Evolutionary conservation across 1,284 basidiomycete genomes (phyloP), one percentile per base, ranked within the genome.

Genomic region (Malassezia japonica): DNA sequence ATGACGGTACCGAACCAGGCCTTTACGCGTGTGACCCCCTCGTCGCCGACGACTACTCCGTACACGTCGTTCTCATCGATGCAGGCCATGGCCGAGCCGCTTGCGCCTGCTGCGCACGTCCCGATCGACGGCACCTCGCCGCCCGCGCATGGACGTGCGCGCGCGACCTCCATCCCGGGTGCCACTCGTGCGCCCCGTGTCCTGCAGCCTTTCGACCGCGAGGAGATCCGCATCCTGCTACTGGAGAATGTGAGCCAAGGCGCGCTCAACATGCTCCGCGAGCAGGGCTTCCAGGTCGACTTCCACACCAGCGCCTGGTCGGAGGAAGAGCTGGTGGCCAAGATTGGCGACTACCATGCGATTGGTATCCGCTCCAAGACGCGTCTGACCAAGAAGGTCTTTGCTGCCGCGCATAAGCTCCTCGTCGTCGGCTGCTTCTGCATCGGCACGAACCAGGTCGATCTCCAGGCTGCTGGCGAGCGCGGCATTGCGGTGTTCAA

Each of bases 371-470:
- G 92, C 47, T 87, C 85, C 78, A 98, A 98, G 77, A 98, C 94
- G 50, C 94, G 87, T 76, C 86, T 98, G 62, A 96, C 92, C 1
- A 81, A 84, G 50, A 82, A 82, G 38, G 86, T 96, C 23, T 82
- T 98, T 71, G 83, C 61, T 27, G 57, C 59, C 3, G 59, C 64
- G 1, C 55, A 54, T 51, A 65, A 95, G 88, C 84, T 99, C 35
- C 80, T 98, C 13, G 88, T 85, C 65, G 89, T 98, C 59, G 94
- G 94, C 34, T 99, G 94, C 76, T 99, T 99, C 82, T 99, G 94
- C 77, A 99, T 99, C 67, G 94, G 94, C 52, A 92, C 90, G 56
- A 98, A 98, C 77, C 94, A 98, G 76, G 94, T 98, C 65, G 90
- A 96, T 74, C 83, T 98, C 45, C 62, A 75, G 37, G 82, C 85